Conservation (phyloP, 352 stramenopile genomes). For the Hyaloperonospora brassicae region DNA sequence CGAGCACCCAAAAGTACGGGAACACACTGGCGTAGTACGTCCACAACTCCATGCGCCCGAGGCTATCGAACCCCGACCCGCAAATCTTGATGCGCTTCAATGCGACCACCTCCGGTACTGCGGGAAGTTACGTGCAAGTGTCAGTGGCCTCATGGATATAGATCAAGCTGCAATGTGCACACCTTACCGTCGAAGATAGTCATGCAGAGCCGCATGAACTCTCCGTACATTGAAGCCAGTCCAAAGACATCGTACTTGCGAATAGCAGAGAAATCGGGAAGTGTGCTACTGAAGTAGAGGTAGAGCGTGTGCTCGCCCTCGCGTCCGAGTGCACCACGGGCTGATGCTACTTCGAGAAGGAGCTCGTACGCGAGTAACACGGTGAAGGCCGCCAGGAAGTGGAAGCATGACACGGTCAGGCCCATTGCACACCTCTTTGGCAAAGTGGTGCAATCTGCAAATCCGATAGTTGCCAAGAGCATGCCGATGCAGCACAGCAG, state of each 20-base stretch:
- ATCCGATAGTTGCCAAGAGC: constrained; percentile 49
- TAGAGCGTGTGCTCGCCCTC: constrained; percentile 71
- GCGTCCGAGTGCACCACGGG: constrained; percentile 48
- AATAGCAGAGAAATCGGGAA: constrained; percentile 64
- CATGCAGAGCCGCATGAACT: constrained; percentile 71
- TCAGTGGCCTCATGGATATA: no score
- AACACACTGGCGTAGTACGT: constrained; percentile 80
- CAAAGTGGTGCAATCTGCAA: constrained; percentile 66
- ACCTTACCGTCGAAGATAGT: constrained; percentile 75
- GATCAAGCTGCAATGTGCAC: not conserved
- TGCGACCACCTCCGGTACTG: constrained; percentile 76
- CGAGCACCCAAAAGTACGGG: constrained; percentile 84
- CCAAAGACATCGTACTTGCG: constrained; percentile 59
- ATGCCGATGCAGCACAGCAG: constrained; percentile 50
- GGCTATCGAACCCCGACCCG: constrained; percentile 38
- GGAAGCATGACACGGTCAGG: constrained; percentile 37
- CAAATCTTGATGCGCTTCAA: constrained; percentile 82
- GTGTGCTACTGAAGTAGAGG: constrained; percentile 64
- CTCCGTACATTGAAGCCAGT: constrained; percentile 47
- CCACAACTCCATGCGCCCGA: constrained; percentile 69
- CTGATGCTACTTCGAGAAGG: constrained; percentile 64
- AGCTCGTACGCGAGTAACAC: constrained; percentile 76
- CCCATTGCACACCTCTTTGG: constrained; percentile 51
- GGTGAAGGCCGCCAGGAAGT: constrained; percentile 60
- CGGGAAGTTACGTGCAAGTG: not conserved